Base-by-base conservation (phyloP, 208 protist species). In the Acanthamoeba royreba region DNA sequence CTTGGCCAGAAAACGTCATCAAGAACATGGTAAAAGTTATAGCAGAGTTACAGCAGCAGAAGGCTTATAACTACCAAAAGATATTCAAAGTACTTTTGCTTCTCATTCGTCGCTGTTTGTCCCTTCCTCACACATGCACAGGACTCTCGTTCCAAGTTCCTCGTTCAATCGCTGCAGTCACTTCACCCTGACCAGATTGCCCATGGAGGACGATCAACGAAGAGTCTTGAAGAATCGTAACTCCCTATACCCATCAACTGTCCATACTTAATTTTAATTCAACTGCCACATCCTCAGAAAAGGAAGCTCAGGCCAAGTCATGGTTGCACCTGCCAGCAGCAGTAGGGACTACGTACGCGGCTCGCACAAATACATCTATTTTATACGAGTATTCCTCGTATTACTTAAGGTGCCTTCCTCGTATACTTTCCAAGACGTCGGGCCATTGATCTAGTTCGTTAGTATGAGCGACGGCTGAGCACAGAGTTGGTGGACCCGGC, bases 361-460 rank as follows among this genome's bases (percentile, higher is more conserved):
- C 8, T 69, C 81, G 7, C 81, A 89, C 47, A 89, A 89, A n/a
- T 89, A 66, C 47, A 19, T 89, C 28, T 89, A 89, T 33, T 89
- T 89, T 35, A 7, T 89, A 38, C n/a, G 25, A 89, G 81, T 89
- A 5, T 55, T 89, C 38, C 40, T 89, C 55, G 25, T 89, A 0
- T 31, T 89, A 42, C 47, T 89, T 9, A 58, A 89, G 81, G 81
- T 89, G n/a, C 69, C 2, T n/a, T 2, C 47, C 35, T 19, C 3
- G n/a, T n/a, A n/a, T n/a, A n/a, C n/a, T n/a, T n/a, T n/a, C n/a
- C n/a, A n/a, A n/a, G n/a, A n/a, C n/a, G n/a, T n/a, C n/a, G n/a
- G n/a, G n/a, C n/a, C n/a, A n/a, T n/a, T n/a, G n/a, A n/a, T n/a
- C n/a, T n/a, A n/a, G n/a, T n/a, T n/a, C n/a, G n/a, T n/a, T n/a